Percentiles rank a stretch among this genome's conserved stretches.
Evolutionary conservation across 441 rosid genomes (phyloP).

Genomic region (Raphanus hybrid): DNA sequence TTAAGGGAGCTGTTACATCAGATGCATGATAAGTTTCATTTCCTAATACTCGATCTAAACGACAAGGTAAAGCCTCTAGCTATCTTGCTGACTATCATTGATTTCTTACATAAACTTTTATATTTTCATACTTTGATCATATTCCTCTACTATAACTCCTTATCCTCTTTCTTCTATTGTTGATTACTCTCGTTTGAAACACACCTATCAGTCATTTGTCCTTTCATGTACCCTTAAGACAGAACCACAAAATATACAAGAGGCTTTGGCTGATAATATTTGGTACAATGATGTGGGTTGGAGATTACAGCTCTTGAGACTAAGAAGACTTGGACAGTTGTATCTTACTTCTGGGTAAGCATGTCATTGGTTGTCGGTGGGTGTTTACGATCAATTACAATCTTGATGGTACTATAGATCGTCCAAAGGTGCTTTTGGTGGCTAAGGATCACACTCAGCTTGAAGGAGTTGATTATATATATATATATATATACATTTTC

Average conservation of each 20-base stretch:
- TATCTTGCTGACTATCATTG: not conserved
- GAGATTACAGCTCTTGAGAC: not conserved
- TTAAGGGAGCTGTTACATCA: not conserved
- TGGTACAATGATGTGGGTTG: not conserved
- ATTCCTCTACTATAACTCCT: too few species aligned
- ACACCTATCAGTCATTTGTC: not conserved
- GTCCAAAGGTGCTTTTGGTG: not conserved
- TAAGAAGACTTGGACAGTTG: not conserved
- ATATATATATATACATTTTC: too few species aligned
- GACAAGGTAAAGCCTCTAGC: not conserved
- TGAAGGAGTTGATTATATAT: not conserved
- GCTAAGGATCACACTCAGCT: not conserved
- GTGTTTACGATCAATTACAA: not conserved
- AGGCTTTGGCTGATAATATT: not conserved
- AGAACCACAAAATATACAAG: not conserved
- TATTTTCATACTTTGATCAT: not conserved
- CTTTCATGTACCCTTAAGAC: not conserved
- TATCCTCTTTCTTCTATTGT: not conserved
- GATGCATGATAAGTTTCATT: not conserved
- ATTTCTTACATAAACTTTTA: not conserved
- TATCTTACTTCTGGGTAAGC: not conserved
- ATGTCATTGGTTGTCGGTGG: not conserved
- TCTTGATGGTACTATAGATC: not conserved
- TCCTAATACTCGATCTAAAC: not conserved
- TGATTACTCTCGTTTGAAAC: not conserved